Base-by-base conservation (phyloP, 78 protist species). In the Planoprotostelium fungivorum region DNA sequence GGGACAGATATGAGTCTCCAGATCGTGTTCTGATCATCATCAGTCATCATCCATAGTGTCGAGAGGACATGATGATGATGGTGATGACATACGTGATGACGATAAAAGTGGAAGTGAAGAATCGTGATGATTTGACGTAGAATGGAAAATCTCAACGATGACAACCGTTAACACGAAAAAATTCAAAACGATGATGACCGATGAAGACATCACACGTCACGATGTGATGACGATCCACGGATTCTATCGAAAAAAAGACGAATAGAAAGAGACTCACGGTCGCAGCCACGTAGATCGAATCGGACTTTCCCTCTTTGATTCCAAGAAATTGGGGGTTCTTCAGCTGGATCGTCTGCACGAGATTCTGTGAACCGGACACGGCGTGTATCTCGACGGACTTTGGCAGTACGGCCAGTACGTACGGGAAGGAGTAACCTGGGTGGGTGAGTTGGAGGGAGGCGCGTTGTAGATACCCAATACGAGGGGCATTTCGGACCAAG, bases 1-100 rank as follows among this genome's bases (percentile, higher is more conserved):
- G 94, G 94, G 0, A 86, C 39, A 29, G 91, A 90, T 35, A 35
- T 37, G 10, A 92, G 29, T 73, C 91, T 89, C 94, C 94, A 92
- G 37, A 92, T 89, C 28, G 92, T 37, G 73, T 16, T 51, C 73
- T 51, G 73, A 25, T 25, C 16, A 51, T 51, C 73, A 16, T 51
- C 73, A 51, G 73, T 51, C 16, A 5, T n/a, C n/a, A n/a, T n/a
- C n/a, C n/a, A n/a, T n/a, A n/a, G n/a, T n/a, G n/a, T n/a, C n/a
- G n/a, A n/a, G n/a, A n/a, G n/a, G n/a, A n/a, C n/a, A n/a, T n/a
- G n/a, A n/a, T n/a, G n/a, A n/a, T 51, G 5, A 25, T 51, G 5
- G 73, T 51, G 5, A 25, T 5, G 73, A 51, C 5, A 51, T 51
- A 25, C 73, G 5, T 51, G 31, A 51, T 25, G 16, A 51, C 73